phyloP scores from a whole-genome alignment of 352 stramenopile genomes.

The Phytophthora lateralis region DNA sequence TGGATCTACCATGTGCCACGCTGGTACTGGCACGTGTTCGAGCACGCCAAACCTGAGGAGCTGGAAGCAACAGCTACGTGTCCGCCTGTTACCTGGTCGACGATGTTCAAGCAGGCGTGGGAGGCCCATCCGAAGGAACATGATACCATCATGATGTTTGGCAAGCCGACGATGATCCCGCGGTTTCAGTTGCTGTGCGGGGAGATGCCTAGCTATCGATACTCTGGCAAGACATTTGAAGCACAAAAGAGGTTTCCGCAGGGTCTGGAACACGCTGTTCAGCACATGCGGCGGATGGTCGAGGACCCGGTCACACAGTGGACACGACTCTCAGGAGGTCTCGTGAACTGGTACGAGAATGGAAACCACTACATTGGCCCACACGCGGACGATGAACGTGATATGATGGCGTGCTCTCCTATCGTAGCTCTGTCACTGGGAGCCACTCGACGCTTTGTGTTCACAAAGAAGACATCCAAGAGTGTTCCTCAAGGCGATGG shows the following conservation, averaged over 20 bases:
- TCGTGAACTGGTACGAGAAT: conserved; percentile 88
- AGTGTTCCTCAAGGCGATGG: conserved; percentile 12
- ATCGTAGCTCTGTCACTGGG: conserved; percentile 79
- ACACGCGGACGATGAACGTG: conserved; percentile 73
- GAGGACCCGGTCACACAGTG: conserved; percentile 29
- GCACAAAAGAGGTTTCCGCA: conserved; percentile 47
- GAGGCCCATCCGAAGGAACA: conserved; percentile 57
- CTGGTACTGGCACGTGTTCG: conserved; percentile 55
- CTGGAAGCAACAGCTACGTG: conserved; percentile 5
- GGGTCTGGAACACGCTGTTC: conserved; percentile 45
- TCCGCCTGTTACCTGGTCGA: conserved; percentile 12
- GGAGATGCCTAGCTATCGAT: conserved; percentile 51
- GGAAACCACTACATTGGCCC: conserved; percentile 84
- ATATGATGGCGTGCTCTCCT: conserved; percentile 52
- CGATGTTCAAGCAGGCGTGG: conserved; percentile 57
- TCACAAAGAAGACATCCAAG: conserved; percentile 47
- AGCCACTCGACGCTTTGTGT: conserved; percentile 69
- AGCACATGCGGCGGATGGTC: conserved; percentile 51
- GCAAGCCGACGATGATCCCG: conserved; percentile 58
- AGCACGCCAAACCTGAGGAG: conserved; percentile 25
- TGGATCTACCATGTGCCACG: conserved; percentile 66
- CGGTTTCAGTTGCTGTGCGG: conserved; percentile 76
- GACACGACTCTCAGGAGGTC: conserved; percentile 47
- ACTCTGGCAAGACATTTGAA: conserved; percentile 63
- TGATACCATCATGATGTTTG: conserved; percentile 77